These are phyloP conservation scores for Aspergillus conjunctus DNA, from an alignment of 495 filamentous ascomycete genomes.

Conservation along the genomic window DNA sequence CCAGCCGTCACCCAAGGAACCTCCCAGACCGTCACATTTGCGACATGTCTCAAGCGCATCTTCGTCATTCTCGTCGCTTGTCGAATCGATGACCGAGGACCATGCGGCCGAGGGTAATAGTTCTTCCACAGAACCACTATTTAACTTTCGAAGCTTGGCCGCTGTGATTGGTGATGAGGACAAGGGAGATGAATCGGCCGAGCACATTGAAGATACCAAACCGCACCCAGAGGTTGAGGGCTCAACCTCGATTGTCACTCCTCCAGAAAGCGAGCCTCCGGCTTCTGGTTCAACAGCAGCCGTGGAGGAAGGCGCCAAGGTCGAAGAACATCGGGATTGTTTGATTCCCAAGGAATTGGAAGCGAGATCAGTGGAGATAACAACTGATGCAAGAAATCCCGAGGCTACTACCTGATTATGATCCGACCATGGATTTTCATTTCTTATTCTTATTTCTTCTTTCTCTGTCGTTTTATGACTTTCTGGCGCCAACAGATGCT, in stretches of 20 bases:
- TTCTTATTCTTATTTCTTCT: not conserved
- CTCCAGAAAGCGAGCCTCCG: constrained; percentile 25
- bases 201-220: constrained; percentile 46
- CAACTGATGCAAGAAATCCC: constrained; percentile 25
- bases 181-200: constrained; percentile 44
- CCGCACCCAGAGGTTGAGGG: constrained; percentile 25
- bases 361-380: constrained; percentile 44
- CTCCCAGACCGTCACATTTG: constrained; percentile 64
- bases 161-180: constrained; percentile 78
- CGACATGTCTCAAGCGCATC: constrained; percentile 82
- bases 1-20: constrained; percentile 35
- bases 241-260: constrained; percentile 27
- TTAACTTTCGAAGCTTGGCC: constrained; percentile 87
- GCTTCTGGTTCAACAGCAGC: constrained; percentile 12
- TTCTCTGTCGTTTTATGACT: constrained; percentile 10
- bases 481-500: constrained; percentile 9
- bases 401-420: constrained; percentile 30
- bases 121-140: constrained; percentile 72
- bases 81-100: constrained; percentile 62
- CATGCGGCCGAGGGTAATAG: constrained; percentile 48
- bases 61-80: constrained; percentile 73
- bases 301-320: constrained; percentile 17
- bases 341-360: constrained; percentile 43
- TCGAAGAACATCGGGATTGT: constrained; percentile 20
- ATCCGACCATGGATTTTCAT: no score